Evolutionary conservation across 164 flowering plant species (phyloP).

Genomic region (Nymphaea colorata): DNA sequence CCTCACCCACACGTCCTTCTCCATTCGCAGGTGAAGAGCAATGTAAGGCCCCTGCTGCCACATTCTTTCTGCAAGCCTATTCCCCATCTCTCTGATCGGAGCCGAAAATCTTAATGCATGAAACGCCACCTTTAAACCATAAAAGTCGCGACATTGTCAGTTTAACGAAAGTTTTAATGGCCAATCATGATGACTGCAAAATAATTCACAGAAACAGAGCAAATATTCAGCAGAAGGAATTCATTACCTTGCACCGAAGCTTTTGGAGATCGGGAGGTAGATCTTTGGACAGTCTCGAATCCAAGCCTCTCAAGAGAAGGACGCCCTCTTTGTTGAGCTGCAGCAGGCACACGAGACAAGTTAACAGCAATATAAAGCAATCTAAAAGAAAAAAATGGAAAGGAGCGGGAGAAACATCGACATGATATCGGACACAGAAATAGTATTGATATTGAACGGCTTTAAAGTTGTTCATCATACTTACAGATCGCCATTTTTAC

Average conservation of each 20-base stretch:
- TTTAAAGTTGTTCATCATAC: no score
- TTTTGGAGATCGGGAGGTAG: conserved; percentile 94
- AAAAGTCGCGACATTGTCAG: neutral
- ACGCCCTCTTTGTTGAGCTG: conserved; percentile 88
- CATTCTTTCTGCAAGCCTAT: conserved; percentile 80
- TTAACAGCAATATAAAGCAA: neutral
- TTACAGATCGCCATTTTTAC: no score
- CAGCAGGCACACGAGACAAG: conserved; percentile 13
- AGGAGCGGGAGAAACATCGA: no score
- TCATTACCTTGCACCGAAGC: conserved; percentile 89
- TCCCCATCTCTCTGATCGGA: conserved; percentile 64
- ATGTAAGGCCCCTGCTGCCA: conserved; percentile 74
- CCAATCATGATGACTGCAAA: neutral
- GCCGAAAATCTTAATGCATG: conserved; percentile 78
- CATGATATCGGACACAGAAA: no score
- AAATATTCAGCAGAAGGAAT: neutral
- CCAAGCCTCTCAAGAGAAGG: conserved; percentile 77
- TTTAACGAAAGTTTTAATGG: no score
- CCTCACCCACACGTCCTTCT: conserved; percentile 98
- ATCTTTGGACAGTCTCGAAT: conserved; percentile 90
- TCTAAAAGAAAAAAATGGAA: no score
- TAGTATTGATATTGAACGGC: no score
- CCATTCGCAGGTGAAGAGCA: conserved; percentile 96
- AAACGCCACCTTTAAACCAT: conserved; percentile 63
- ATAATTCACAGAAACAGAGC: neutral